phyloP scores from a whole-genome alignment of 768 basidiomycete genomes.

The Mycena haematopus region DNA sequence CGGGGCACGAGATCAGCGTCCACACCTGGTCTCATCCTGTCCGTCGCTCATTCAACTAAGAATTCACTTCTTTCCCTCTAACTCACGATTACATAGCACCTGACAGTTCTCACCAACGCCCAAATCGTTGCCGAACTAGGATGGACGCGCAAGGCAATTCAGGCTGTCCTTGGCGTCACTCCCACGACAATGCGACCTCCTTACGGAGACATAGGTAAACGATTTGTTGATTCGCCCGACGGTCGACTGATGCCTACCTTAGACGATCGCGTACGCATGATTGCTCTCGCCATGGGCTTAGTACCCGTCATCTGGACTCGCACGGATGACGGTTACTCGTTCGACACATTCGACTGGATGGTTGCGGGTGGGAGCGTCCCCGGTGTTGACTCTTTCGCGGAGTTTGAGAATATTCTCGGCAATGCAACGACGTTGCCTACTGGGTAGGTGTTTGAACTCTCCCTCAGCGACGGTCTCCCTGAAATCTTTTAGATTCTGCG shows the following conservation, averaged over 20 bases:
- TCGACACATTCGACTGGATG: constrained; percentile 70
- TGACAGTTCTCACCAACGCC: constrained; percentile 76
- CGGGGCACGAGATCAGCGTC: constrained; percentile 80
- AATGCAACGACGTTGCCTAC: constrained; percentile 66
- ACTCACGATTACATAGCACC: constrained; percentile 44
- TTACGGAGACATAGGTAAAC: constrained; percentile 76
- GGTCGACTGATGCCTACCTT: neutral
- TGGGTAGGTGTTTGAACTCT: constrained; percentile 49
- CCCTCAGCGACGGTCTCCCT: neutral
- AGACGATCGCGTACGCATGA: constrained; percentile 94
- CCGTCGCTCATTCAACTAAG: constrained; percentile 40
- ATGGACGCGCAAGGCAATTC: constrained; percentile 89
- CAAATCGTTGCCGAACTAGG: constrained; percentile 93
- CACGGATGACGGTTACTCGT: constrained; percentile 9
- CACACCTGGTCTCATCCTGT: constrained; percentile 89
- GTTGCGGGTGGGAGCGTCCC: constrained; percentile 79
- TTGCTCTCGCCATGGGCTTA: constrained; percentile 90
- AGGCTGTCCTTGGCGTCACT: constrained; percentile 73
- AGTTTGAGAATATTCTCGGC: constrained; percentile 76
- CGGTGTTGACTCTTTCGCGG: constrained; percentile 67
- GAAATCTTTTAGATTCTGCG: constrained; percentile 68
- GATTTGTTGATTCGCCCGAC: neutral
- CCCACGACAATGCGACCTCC: constrained; percentile 80
- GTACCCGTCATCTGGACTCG: constrained; percentile 89
- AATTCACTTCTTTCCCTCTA: constrained; percentile 14